Evolutionary conservation across 176 grass and related monocot species (phyloP), one percentile per base, ranked within the genome.

Genomic region (Pharus latifolius): DNA sequence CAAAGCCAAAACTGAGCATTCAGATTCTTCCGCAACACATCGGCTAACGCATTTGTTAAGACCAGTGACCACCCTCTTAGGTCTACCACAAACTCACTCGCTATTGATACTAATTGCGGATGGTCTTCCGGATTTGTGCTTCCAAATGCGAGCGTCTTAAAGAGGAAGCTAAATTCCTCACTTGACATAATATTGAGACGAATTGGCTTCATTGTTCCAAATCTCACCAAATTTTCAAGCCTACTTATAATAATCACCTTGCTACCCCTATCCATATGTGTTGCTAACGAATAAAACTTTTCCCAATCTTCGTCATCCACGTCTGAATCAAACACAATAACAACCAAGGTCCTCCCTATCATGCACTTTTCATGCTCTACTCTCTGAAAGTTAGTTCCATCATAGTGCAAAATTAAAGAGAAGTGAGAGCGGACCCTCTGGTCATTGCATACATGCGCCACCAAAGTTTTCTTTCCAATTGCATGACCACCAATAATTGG

Each of bases 41-140:
- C 29, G 25, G 59, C 41, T 6, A 72, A 15, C 1, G 29, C 30
- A 57, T 81, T 80, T 27, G 68, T 20, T 4, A 41, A 1, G 0
- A 55, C 38, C 46, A 80, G 49, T 73, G 78, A 65, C 40, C 68
- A n/a, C n/a, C n/a, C n/a, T n/a, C n/a, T n/a, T n/a, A n/a, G n/a
- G n/a, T n/a, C n/a, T n/a, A n/a, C n/a, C n/a, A n/a, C n/a, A n/a
- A n/a, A n/a, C n/a, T n/a, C 47, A 46, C 24, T 69, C 17, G 23
- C 63, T 30, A 57, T 43, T 7, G 69, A 56, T 1, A 2, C 23
- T 0, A 69, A 47, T 11, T 48, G 42, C 8, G 17, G 63, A 4
- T 67, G 43, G 4, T 32, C 45, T 15, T 67, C 9, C 2, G 43
- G 42, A 4, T 41, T 26, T 56, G 68, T 19, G 1, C 15, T 54